A percentile compares a stretch with the other conserved stretches of the same genome.
These are phyloP conservation scores for Aspergillus aculeatus DNA, from an alignment of 2,329 filamentous ascomycete genomes.

Conservation along the genomic window DNA sequence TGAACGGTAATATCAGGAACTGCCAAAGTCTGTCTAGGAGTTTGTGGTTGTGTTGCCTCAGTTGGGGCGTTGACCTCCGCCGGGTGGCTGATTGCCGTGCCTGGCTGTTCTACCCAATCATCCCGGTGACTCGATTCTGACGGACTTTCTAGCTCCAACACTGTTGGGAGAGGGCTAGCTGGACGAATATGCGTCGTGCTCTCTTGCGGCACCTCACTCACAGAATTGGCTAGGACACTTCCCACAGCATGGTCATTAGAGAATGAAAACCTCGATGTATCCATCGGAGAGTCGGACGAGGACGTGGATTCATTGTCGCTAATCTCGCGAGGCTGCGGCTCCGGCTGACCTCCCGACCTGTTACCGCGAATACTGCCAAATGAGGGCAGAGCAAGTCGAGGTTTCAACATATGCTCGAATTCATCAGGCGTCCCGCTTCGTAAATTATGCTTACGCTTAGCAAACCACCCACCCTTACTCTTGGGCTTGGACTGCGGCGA, in stretches of 20 bases:
- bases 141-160: not conserved
- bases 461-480: constrained; percentile 37
- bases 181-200: not conserved
- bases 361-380: constrained; percentile 62
- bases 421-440: constrained; percentile 46
- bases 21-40: constrained; percentile 14
- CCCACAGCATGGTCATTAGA: constrained; percentile 56
- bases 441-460: constrained; percentile 31
- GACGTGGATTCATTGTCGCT: constrained; percentile 34
- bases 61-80: constrained; percentile 10
- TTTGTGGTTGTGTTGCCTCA: constrained; percentile 6
- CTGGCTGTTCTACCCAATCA: not conserved
- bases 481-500: constrained; percentile 34
- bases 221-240: constrained; percentile 47
- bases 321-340: constrained; percentile 20
- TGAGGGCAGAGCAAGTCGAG: constrained; percentile 58
- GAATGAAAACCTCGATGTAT: constrained; percentile 24
- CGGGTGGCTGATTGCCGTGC: not conserved
- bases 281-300: constrained; percentile 50
- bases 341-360: constrained; percentile 31
- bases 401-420: constrained; percentile 57
- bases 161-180: constrained; percentile 1
- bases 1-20: constrained; percentile 49
- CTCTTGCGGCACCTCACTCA: constrained; percentile 16
- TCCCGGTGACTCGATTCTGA: constrained; percentile 3